A percentile compares a stretch with the other conserved stretches of the same genome.
Conservation (phyloP, 2,329 filamentous ascomycete species). For the Aspergillus tubingensis region DNA sequence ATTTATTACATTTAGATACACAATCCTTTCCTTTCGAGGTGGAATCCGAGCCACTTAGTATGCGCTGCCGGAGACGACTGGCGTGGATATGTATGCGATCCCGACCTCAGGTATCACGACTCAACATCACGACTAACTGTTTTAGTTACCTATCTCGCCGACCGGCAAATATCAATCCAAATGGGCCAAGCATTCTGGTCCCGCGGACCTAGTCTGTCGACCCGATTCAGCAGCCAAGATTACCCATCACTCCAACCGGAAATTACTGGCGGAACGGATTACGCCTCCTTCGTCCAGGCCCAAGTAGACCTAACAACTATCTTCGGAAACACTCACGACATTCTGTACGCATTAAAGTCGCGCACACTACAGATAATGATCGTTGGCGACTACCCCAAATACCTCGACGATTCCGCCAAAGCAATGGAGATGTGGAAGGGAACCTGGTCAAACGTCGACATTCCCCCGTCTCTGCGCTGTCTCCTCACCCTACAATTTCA, state of each 20-base stretch:
- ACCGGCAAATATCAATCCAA: constrained; percentile 21
- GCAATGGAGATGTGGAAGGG: constrained; percentile 7
- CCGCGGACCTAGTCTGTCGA: constrained; percentile 17
- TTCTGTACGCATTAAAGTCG: constrained; percentile 5
- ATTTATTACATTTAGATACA: constrained; percentile 24
- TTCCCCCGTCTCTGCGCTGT: neutral
- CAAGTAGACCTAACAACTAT: constrained; percentile 9
- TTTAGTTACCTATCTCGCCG: constrained; percentile 15
- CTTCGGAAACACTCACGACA: constrained; percentile 3
- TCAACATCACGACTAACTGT: too few species aligned
- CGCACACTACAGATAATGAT: neutral
- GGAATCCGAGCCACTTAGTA: neutral
- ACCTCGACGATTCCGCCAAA: constrained; percentile 6
- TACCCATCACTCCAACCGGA: constrained; percentile 13
- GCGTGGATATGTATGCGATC: constrained; percentile 16
- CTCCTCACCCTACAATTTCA: constrained; percentile 3
- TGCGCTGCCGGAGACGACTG: constrained; percentile 7
- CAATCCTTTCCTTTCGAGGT: constrained; percentile 17
- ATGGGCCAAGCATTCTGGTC: constrained; percentile 23
- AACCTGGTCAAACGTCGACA: neutral
- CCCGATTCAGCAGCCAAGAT: constrained; percentile 19
- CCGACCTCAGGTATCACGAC: too few species aligned
- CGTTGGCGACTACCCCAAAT: constrained; percentile 7
- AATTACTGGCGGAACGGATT: neutral
- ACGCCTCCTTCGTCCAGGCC: constrained; percentile 6